A percentile compares a stretch with the other conserved stretches of the same genome.
Conservation (phyloP, 2,329 filamentous ascomycete genomes). For the Fusarium gaditjirri region DNA sequence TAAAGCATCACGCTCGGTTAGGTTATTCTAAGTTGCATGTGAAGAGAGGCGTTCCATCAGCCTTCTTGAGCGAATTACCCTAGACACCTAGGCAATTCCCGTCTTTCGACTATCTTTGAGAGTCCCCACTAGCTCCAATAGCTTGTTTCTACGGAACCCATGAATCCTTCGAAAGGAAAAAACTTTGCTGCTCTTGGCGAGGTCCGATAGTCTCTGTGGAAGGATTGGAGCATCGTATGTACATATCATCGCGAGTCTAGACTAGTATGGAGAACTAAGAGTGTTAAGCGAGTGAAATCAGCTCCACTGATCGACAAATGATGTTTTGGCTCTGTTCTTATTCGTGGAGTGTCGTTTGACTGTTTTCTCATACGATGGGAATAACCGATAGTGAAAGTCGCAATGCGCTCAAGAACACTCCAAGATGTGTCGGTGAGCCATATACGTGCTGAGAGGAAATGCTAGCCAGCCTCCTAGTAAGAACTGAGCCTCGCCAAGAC, state of each 20-base stretch:
- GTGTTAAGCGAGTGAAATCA: background rate
- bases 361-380: too few relatives aligned
- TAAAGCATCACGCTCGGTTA: background rate
- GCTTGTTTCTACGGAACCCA: background rate
- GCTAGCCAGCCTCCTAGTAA: background rate
- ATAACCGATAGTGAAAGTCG: background rate
- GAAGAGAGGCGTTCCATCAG: background rate
- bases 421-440: background rate
- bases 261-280: background rate
- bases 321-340: background rate
- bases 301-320: conserved; percentile 14
- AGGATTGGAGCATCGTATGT: background rate
- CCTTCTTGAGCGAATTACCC: background rate
- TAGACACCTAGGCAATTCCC: background rate
- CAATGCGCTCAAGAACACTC: background rate
- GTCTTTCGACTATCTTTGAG: background rate
- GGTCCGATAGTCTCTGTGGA: background rate
- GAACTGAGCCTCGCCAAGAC: too few relatives aligned
- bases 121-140: background rate
- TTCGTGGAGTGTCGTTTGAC: background rate
- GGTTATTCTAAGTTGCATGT: background rate
- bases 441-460: background rate
- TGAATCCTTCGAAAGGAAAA: background rate
- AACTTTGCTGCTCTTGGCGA: conserved; percentile 7
- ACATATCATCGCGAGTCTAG: conserved; percentile 16